phyloP scores from a whole-genome alignment of 495 filamentous ascomycete genomes.

The Articulospora tetracladia region DNA sequence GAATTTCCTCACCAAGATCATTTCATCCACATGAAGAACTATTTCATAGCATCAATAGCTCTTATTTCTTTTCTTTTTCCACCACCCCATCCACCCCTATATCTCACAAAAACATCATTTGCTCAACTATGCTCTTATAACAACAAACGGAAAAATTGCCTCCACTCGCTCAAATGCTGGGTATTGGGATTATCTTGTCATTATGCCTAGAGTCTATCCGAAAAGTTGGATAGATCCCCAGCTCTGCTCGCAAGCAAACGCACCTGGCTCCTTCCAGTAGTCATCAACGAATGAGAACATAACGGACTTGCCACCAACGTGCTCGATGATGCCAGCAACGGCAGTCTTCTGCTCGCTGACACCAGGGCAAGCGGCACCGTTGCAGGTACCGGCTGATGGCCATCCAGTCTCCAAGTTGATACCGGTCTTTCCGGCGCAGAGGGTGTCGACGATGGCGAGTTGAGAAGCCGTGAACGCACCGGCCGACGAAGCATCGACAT shows the following conservation, averaged over 20 bases:
- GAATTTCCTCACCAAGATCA: slow-evolving; percentile 6
- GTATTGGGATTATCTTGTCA: background rate
- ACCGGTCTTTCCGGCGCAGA: slow-evolving; percentile 63
- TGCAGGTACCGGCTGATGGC: slow-evolving; percentile 66
- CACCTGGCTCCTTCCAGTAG: slow-evolving; percentile 71
- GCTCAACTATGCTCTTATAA: background rate
- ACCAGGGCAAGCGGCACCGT: slow-evolving; percentile 69
- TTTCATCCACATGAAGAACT: slow-evolving; percentile 9
- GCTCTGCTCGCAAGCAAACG: slow-evolving; percentile 70
- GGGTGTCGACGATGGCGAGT: slow-evolving; percentile 56
- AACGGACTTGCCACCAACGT: slow-evolving; percentile 52
- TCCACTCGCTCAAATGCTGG: background rate
- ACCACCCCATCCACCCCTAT: background rate
- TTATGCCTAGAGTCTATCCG: slow-evolving; percentile 25
- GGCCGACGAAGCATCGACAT: slow-evolving; percentile 55
- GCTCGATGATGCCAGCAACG: slow-evolving; percentile 56
- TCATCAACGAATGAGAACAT: slow-evolving; percentile 83
- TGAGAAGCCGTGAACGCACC: slow-evolving; percentile 69
- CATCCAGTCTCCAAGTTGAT: slow-evolving; percentile 90
- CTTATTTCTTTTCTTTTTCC: background rate
- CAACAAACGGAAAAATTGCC: background rate
- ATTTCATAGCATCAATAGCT: slow-evolving; percentile 15
- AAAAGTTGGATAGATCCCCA: slow-evolving; percentile 66
- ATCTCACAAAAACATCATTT: background rate
- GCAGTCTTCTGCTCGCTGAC: slow-evolving; percentile 64